Evolutionary conservation across 2,329 filamentous ascomycete species (phyloP), one percentile per base, ranked within the genome.

Genomic region (Penicillium sp.): DNA sequence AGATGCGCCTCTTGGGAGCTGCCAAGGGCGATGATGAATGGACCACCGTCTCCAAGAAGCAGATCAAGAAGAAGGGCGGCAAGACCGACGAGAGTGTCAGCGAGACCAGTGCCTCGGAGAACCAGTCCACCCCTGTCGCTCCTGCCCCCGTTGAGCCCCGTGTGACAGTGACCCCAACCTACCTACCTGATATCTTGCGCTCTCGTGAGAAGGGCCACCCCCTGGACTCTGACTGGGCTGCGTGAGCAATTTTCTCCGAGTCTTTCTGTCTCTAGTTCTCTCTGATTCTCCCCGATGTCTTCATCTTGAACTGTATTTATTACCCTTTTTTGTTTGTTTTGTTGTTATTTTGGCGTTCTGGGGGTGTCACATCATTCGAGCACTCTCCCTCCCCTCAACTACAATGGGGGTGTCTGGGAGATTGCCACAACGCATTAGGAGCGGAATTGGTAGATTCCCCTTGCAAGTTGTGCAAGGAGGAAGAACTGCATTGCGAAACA

Each of bases 41-140:
- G 85, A 85, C 80, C 60, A 83, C 83, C 10, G 84, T 87, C 25
- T 75, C 80, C 31, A 82, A 76, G 67, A 86, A 85, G 76, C 79
- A 82, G 69, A 79, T 79, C 69, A 82, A 80, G 69, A 80, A 79
- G 71, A 75, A 72, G 61, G 67, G 69, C 17, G 71, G 69, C 56
- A 75, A 73, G 56, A 62, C 67, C 35, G 73, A 75, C 19, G 76
- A 78, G 47, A 78, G 72, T 30, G 69, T 71, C 57, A 79, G 77
- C 47, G 80, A 81, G 58, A 68, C 69, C 49, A 78, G 75, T 60
- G 70, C 67, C 28, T 69, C 73, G 5, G 72, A 76, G 58, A 67
- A 53, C 58, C 69, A 69, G 60, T 60, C 67, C 17, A 49, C 62
- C 17, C 56, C 67, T 16, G 59, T 48, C 16, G 60, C 61, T 35